Percentiles rank a stretch among this genome's conserved stretches.
Evolutionary conservation across 192 early-diverging fungal genomes (phyloP).

Genomic region (Gigaspora rosea): DNA sequence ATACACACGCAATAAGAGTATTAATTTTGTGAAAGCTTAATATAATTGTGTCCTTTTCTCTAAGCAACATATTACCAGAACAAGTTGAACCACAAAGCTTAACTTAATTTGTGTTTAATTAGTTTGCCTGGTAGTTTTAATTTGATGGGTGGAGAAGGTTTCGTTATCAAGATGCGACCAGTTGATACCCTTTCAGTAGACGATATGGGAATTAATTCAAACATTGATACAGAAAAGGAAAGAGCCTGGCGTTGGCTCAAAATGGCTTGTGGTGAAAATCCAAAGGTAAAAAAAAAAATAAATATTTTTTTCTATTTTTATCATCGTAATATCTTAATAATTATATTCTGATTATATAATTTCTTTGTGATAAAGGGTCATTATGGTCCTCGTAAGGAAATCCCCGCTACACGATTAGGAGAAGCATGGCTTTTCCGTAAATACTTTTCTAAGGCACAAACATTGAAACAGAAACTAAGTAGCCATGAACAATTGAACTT

Average conservation of each 20-base stretch:
- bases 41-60: too few relatives aligned
- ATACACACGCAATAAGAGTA: too few relatives aligned
- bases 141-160: conserved; percentile 77
- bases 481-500: conserved; percentile 45
- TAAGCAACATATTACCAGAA: too few relatives aligned
- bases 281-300: conserved; percentile 44
- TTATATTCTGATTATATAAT: too few relatives aligned
- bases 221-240: conserved; percentile 43
- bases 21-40: too few relatives aligned
- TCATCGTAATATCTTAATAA: too few relatives aligned
- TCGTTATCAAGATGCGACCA: conserved; percentile 62
- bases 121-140: conserved; percentile 77
- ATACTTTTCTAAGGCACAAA: conserved; percentile 53
- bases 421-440: conserved; percentile 68
- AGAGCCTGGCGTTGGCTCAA: conserved; percentile 73
- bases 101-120: neutral
- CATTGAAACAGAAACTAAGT: conserved; percentile 39
- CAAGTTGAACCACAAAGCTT: too few relatives aligned
- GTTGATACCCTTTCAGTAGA: conserved; percentile 57
- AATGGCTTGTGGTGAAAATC: conserved; percentile 84
- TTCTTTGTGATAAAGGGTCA: too few relatives aligned
- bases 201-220: conserved; percentile 66
- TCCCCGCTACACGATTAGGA: conserved; percentile 60
- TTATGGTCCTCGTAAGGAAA: too few relatives aligned
- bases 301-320: too few relatives aligned